Percentiles rank a stretch among this genome's conserved stretches.
phyloP scores from a whole-genome alignment of 2,329 filamentous ascomycete species.

The Cadophora luteo-olivacea region DNA sequence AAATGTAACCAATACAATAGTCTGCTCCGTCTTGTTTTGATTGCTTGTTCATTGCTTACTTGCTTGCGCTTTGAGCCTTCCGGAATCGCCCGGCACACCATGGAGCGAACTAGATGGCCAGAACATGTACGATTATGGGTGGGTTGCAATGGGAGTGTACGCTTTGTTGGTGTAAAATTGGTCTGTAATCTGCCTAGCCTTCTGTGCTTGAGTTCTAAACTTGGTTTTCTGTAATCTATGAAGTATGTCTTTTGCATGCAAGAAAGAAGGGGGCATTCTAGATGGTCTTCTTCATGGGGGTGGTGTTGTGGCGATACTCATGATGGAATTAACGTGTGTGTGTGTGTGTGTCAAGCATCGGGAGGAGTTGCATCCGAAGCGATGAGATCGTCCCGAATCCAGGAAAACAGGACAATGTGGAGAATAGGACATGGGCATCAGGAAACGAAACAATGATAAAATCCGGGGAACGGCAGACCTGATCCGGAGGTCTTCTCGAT shows the following conservation, averaged over 20 bases:
- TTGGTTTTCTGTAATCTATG: not conserved
- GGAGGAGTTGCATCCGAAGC: not conserved
- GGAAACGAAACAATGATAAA: not conserved
- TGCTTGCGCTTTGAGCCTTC: not conserved
- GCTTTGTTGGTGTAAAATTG: not conserved
- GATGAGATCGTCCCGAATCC: not conserved
- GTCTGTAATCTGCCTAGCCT: not conserved
- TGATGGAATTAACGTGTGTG: not conserved
- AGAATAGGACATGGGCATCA: not conserved
- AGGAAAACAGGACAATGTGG: not conserved
- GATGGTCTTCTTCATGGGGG: not conserved
- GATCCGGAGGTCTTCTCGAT: not conserved
- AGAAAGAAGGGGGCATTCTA: not conserved
- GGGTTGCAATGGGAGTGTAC: not conserved
- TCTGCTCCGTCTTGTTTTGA: constrained; percentile 2
- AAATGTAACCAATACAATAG: constrained; percentile 17
- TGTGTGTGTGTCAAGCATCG: not conserved
- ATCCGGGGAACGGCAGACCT: not conserved
- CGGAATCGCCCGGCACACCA: not conserved
- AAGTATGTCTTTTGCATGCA: not conserved
- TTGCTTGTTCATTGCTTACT: not conserved
- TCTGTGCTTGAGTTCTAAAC: not conserved
- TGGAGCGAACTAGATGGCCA: not conserved
- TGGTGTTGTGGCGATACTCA: constrained; percentile 2
- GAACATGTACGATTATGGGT: not conserved